These are phyloP conservation scores for Pestalotiopsis sp. DNA, from an alignment of 2,329 filamentous ascomycete species.

Conservation along the genomic window DNA sequence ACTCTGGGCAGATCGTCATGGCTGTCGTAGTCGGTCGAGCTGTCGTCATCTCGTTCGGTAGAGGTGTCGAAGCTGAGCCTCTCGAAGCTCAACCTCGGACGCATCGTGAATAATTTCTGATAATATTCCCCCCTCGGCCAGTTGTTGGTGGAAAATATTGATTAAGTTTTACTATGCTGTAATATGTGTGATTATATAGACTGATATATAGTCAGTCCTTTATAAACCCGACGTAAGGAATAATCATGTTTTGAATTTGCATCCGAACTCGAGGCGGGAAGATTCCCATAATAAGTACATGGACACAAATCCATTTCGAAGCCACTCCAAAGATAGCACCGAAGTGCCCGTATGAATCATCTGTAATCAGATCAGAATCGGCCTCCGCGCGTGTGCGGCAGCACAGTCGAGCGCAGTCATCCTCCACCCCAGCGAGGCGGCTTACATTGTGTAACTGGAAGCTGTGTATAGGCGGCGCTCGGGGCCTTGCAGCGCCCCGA, in stretches of 20 bases:
- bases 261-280: not conserved
- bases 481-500: not conserved
- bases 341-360: not conserved
- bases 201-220: not conserved
- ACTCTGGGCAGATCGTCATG: not conserved
- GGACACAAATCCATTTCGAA: not conserved
- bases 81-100: not conserved
- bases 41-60: not conserved
- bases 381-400: not conserved
- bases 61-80: not conserved
- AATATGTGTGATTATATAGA: not conserved
- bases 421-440: not conserved
- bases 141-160: not conserved
- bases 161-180: not conserved
- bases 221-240: not conserved
- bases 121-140: not conserved
- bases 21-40: slow-evolving; percentile 4
- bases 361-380: not conserved
- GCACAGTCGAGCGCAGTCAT: not conserved
- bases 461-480: not conserved
- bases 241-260: not conserved
- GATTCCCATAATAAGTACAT: not conserved
- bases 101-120: not conserved
- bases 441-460: not conserved
- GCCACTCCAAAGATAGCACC: not conserved